Evolutionary conservation across 768 basidiomycete species (phyloP).

Genomic region (Leccinum uliginosum): DNA sequence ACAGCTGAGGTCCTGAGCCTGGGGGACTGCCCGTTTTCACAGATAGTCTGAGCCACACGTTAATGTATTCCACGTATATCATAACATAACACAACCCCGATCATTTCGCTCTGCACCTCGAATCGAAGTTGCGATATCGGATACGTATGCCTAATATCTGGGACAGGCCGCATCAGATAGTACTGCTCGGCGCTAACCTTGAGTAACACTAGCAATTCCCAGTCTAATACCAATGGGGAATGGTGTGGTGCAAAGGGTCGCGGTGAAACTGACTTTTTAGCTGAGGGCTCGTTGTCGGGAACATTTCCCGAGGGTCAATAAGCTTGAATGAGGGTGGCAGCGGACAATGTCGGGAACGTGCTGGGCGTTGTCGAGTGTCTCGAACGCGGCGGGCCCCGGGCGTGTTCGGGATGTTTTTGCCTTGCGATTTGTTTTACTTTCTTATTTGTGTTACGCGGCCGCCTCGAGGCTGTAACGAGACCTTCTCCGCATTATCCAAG

Average conservation of each 20-base stretch:
- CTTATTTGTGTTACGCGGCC: slow-evolving; percentile 8
- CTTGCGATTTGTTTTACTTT: not conserved
- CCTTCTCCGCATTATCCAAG: slow-evolving; percentile 26
- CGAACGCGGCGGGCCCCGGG: not conserved
- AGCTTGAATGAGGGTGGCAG: not conserved
- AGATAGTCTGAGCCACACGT: slow-evolving; percentile 2
- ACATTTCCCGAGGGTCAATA: not conserved
- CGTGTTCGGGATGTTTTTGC: not conserved
- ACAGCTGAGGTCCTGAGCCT: not conserved
- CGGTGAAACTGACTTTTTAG: slow-evolving; percentile 7
- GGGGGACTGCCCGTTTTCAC: not conserved
- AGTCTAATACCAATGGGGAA: slow-evolving; percentile 15
- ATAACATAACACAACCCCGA: slow-evolving; percentile 14
- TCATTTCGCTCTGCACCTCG: slow-evolving; percentile 19
- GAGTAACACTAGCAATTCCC: slow-evolving; percentile 7
- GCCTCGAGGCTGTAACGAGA: slow-evolving; percentile 28
- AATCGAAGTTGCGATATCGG: slow-evolving; percentile 16
- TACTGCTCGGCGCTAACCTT: slow-evolving; percentile 14
- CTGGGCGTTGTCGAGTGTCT: slow-evolving; percentile 7
- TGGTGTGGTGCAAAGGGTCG: slow-evolving; percentile 1
- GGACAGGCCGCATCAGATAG: slow-evolving; percentile 16
- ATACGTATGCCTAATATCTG: slow-evolving; percentile 19
- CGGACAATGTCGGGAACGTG: not conserved
- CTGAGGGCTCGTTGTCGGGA: not conserved
- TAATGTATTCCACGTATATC: slow-evolving; percentile 27